phyloP scores from a whole-genome alignment of 2,329 filamentous ascomycete species.

The Curvularia spicifera region DNA sequence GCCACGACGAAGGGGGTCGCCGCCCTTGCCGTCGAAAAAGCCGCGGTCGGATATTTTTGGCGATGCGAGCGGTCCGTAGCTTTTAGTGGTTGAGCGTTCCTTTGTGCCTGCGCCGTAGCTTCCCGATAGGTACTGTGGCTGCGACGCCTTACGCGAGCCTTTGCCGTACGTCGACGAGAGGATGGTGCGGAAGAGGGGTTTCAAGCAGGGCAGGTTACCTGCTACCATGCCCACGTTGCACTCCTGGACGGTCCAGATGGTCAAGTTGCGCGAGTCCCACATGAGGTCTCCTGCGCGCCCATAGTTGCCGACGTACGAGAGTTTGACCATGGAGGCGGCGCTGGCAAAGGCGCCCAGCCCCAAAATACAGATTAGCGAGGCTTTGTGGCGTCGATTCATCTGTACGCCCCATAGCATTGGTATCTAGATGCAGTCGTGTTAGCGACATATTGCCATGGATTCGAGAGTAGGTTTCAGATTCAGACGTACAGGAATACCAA shows the following conservation, averaged over 20 bases:
- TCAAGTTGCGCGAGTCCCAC: slow-evolving; percentile 55
- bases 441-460: neutral
- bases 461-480: neutral
- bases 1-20: neutral
- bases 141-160: slow-evolving; percentile 23
- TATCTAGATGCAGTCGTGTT: slow-evolving; percentile 16
- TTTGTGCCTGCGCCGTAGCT: slow-evolving; percentile 28
- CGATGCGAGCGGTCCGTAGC: slow-evolving; percentile 16
- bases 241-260: slow-evolving; percentile 56
- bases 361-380: slow-evolving; percentile 52
- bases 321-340: slow-evolving; percentile 52
- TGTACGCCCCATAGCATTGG: slow-evolving; percentile 43
- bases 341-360: slow-evolving; percentile 56
- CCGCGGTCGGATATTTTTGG: slow-evolving; percentile 4
- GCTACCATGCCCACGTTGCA: slow-evolving; percentile 55
- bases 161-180: slow-evolving; percentile 44
- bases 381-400: slow-evolving; percentile 52
- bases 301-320: slow-evolving; percentile 42
- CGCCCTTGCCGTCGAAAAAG: slow-evolving; percentile 3
- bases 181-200: slow-evolving; percentile 50
- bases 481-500: slow-evolving; percentile 45
- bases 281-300: slow-evolving; percentile 50
- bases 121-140: slow-evolving; percentile 21
- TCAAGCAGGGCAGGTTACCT: slow-evolving; percentile 53
- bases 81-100: slow-evolving; percentile 15